A percentile compares a stretch with the other conserved stretches of the same genome.
These are phyloP conservation scores for Cladosporium colombiae DNA, from an alignment of 2,329 filamentous ascomycete species.

Conservation along the genomic window DNA sequence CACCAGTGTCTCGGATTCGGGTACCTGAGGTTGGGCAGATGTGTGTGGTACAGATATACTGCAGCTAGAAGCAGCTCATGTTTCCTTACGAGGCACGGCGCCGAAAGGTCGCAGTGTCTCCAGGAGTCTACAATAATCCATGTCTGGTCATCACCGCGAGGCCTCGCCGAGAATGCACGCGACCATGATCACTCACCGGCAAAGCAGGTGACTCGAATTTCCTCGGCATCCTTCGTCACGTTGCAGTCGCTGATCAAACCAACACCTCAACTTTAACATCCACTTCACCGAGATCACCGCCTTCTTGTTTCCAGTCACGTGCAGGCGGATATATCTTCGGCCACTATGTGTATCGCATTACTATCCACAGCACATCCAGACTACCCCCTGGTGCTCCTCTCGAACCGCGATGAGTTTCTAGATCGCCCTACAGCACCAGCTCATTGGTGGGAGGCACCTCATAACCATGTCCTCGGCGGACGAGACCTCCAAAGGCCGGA, in stretches of 20 bases:
- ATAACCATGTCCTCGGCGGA: conserved; percentile 59
- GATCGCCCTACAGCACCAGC: conserved; percentile 60
- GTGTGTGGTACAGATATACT: not conserved
- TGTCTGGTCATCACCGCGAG: not conserved
- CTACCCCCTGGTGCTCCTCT: conserved; percentile 53
- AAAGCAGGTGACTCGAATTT: conserved; percentile 14
- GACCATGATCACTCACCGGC: not conserved
- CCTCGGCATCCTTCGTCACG: conserved; percentile 5
- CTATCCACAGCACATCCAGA: conserved; percentile 51
- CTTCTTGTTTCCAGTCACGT: not conserved
- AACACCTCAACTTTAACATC: not conserved
- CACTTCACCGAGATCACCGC: not conserved
- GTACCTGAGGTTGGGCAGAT: not conserved
- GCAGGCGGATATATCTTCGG: not conserved
- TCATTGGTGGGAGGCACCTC: conserved; percentile 60
- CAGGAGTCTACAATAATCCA: not conserved
- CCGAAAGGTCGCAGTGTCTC: not conserved
- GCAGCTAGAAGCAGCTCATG: not conserved
- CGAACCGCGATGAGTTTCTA: conserved; percentile 61
- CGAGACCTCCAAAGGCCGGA: conserved; percentile 61
- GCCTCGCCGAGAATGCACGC: not conserved
- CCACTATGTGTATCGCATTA: conserved; percentile 51
- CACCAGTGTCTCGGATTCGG: not conserved
- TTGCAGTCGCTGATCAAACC: not conserved
- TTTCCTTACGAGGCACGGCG: not conserved